Base-by-base conservation (phyloP, 352 stramenopile species). In the Albugo candida region DNA sequence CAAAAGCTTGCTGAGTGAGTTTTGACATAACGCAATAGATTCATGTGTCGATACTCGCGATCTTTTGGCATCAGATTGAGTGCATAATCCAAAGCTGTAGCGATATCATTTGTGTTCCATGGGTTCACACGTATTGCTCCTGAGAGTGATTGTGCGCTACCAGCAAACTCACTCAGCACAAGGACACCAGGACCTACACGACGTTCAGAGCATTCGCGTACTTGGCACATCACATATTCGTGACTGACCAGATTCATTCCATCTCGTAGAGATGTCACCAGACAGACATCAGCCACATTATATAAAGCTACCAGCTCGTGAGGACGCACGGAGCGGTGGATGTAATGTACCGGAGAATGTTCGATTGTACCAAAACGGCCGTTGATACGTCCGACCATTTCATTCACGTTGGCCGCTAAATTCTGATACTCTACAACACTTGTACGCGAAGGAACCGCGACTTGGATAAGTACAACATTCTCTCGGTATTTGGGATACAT, bases 391-490 rank as follows among this genome's bases (percentile, higher is more conserved):
- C 79, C 79, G 13, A 94, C 80, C 59, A 92, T 70, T 46, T 92
- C 75, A 42, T 92, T 92, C 47, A 94, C 73, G 42, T 76, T 82
- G 10, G 73, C 72, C 24, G 59, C 70, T 44, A 93, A 49, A 44
- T 81, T 64, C 48, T 87, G 75, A 49, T 93, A 93, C 60, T 93
- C 81, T 20, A 77, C 51, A 13, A 93, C 77, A 20, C 81, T 74
- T 8, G 64, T 81, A 11, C 81, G 70, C 5, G 72, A 88, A 13
- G 86, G 92, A 35, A 97, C 93, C 13, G 75, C 92, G 39, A 97
- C 93, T 63, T 97, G 87, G 40, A 97, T 81, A 5, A 97, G 53
- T 21, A 94, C 80, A 45, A 96, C 83, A 56, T 93, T 93, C 13
- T 88, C 85, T 16, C 81, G 71, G 54, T 81, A 92, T 49, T 97